Evolutionary conservation across 768 basidiomycete genomes (phyloP), one percentile per base, ranked within the genome.

Genomic region (Leccinellum albellum): DNA sequence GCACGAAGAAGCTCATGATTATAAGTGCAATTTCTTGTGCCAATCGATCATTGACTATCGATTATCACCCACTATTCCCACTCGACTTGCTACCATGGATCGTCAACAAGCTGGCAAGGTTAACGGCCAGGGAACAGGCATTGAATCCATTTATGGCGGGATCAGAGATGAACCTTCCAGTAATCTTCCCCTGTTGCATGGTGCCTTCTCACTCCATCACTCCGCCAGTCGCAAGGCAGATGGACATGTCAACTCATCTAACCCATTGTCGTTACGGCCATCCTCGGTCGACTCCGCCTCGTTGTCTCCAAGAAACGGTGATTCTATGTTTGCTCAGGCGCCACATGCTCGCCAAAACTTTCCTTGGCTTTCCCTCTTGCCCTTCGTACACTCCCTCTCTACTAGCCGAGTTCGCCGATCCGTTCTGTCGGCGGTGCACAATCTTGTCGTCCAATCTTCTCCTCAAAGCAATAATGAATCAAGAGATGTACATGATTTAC

Each of bases 341-440:
- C 32, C 35, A 4, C 55, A 23, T 28, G 3, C 55, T 14, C 52
- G 57, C 10, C 59, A 61, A 32, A 62, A 51, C n/a, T 45, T 33
- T 2, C 59, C 71, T 8, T 73, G 73, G 75, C 53, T 74, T 35
- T 72, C 70, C 15, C 35, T 59, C 48, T 40, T 70, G 1, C 61
- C 71, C 9, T 69, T 73, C 49, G 62, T 47, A 51, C 63, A 63
- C 5, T 61, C 73, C 5, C 53, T 61, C 20, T 64, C 72, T 4
- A 62, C 76, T 3, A 77, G 78, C 45, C 80, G 85, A 52, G 79
- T 84, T 21, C 78, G 77, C 20, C 65, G 66, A 28, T 85, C 85
- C 0, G 75, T 86, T 8, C 69, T 81, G 2, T 75, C 75, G 2
- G 75, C 83, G 20, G 61, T 88, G 13, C 77, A 78, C 13, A 85